phyloP scores from a whole-genome alignment of 208 protist species.

The Acanthamoeba culbertsoni region DNA sequence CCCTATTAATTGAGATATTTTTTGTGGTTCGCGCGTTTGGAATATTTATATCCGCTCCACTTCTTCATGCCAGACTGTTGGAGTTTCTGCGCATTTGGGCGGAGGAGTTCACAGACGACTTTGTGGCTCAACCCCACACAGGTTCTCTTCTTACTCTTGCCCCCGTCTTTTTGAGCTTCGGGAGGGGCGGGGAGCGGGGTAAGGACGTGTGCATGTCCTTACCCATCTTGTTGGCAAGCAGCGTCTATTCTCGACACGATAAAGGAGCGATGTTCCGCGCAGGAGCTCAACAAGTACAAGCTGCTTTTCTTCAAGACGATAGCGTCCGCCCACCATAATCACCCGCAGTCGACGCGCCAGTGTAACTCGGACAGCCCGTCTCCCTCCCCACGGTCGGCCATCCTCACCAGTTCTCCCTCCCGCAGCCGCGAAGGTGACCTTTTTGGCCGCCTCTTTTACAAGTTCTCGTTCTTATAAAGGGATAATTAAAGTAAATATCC shows the following conservation, averaged over 20 bases:
- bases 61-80: not conserved
- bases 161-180: not conserved
- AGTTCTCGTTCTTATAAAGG: too few species aligned
- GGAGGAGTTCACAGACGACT: constrained; percentile 1
- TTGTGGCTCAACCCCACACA: not conserved
- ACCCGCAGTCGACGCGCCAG: not conserved
- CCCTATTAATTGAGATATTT: not conserved
- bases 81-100: constrained; percentile 15
- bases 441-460: too few species aligned
- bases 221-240: not conserved
- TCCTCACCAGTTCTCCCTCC: not conserved
- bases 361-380: not conserved
- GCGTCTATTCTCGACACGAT: not conserved
- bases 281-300: constrained; percentile 31
- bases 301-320: constrained; percentile 35
- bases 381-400: not conserved
- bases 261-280: not conserved
- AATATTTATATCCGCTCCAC: not conserved
- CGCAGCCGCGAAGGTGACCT: not conserved
- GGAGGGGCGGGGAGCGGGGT: too few species aligned
- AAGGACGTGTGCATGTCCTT: too few species aligned
- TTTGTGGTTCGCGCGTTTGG: not conserved
- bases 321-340: not conserved
- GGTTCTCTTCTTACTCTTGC: not conserved
- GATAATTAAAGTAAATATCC: too few species aligned